Evolutionary conservation across 495 filamentous ascomycete genomes (phyloP).

Genomic region (Aspergillus bridgeri): DNA sequence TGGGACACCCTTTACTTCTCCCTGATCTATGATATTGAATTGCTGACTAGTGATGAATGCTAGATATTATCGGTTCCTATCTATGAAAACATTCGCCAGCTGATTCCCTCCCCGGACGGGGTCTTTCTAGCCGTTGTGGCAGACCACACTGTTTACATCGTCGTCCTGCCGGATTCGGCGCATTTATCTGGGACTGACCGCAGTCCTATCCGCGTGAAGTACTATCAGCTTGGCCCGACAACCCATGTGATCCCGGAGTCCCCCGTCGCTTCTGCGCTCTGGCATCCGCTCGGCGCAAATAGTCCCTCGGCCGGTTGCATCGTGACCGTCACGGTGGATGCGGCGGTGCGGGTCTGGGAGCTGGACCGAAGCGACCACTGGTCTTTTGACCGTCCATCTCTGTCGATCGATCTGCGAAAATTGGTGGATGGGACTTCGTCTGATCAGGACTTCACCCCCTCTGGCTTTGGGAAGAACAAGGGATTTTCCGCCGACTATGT

Average conservation of each 20-base stretch:
- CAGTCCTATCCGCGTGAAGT: slow-evolving; percentile 68
- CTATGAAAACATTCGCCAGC: slow-evolving; percentile 71
- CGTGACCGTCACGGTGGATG: slow-evolving; percentile 81
- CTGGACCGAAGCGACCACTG: slow-evolving; percentile 71
- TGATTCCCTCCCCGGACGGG: slow-evolving; percentile 74
- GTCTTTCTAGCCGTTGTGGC: slow-evolving; percentile 80
- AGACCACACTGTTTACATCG: slow-evolving; percentile 77
- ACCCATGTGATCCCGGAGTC: slow-evolving; percentile 82
- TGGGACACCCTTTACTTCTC: slow-evolving; percentile 1
- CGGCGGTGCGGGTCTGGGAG: slow-evolving; percentile 85
- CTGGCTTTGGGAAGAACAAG: slow-evolving; percentile 65
- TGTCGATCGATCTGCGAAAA: slow-evolving; percentile 79
- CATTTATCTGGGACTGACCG: slow-evolving; percentile 63
- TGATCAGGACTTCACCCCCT: slow-evolving; percentile 72
- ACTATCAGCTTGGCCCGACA: slow-evolving; percentile 81
- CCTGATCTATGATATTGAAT: not conserved
- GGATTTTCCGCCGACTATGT: slow-evolving; percentile 79
- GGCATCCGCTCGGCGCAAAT: slow-evolving; percentile 80
- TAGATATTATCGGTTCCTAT: slow-evolving; percentile 70
- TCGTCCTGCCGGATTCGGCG: slow-evolving; percentile 69
- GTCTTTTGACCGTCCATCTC: slow-evolving; percentile 77
- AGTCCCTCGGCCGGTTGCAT: slow-evolving; percentile 56
- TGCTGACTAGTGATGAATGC: slow-evolving; percentile 6
- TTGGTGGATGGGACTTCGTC: slow-evolving; percentile 72
- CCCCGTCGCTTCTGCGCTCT: slow-evolving; percentile 70